Evolutionary conservation across 108 stramenopile genomes (phyloP).

Genomic region (Pseudonitzschia multistriata): DNA sequence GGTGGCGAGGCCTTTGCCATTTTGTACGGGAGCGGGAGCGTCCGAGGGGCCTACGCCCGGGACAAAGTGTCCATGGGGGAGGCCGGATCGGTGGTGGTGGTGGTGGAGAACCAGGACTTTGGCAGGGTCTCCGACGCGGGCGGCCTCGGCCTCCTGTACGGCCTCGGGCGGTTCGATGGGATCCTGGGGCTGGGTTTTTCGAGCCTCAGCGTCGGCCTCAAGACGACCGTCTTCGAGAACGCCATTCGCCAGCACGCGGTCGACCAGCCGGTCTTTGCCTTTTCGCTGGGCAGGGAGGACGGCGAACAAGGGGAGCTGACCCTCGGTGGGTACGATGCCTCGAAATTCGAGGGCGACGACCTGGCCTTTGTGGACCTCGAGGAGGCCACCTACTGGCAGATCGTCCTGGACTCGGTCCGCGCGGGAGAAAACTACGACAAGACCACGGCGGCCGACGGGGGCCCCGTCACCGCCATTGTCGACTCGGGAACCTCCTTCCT

Average conservation of each 20-base stretch:
- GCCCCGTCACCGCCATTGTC: constrained; percentile 73
- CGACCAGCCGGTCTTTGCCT: constrained; percentile 86
- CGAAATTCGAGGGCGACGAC: constrained; percentile 70
- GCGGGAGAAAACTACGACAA: constrained; percentile 46
- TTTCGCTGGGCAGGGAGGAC: constrained; percentile 93
- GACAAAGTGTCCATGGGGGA: constrained; percentile 72
- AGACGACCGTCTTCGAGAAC: constrained; percentile 92
- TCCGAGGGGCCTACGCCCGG: constrained; percentile 63
- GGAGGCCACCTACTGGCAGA: constrained; percentile 91
- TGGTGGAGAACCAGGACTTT: constrained; percentile 68
- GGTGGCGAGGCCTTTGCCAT: constrained; percentile 80
- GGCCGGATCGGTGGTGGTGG: constrained; percentile 66
- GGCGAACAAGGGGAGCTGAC: constrained; percentile 90
- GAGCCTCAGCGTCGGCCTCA: constrained; percentile 78
- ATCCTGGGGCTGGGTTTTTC: constrained; percentile 97
- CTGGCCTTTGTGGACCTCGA: constrained; percentile 67
- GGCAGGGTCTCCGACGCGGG: constrained; percentile 90
- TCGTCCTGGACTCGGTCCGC: constrained; percentile 64
- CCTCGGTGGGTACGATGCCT: constrained; percentile 89
- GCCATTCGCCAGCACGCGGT: constrained; percentile 79
- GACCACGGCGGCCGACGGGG: constrained; percentile 5
- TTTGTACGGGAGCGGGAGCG: constrained; percentile 84
- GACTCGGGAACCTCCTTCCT: constrained; percentile 95
- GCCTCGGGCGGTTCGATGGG: constrained; percentile 95
- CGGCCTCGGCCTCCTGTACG: constrained; percentile 94